Evolutionary conservation across 2,329 filamentous ascomycete genomes (phyloP).

Genomic region (Pseudovirgaria hyperparasitica): DNA sequence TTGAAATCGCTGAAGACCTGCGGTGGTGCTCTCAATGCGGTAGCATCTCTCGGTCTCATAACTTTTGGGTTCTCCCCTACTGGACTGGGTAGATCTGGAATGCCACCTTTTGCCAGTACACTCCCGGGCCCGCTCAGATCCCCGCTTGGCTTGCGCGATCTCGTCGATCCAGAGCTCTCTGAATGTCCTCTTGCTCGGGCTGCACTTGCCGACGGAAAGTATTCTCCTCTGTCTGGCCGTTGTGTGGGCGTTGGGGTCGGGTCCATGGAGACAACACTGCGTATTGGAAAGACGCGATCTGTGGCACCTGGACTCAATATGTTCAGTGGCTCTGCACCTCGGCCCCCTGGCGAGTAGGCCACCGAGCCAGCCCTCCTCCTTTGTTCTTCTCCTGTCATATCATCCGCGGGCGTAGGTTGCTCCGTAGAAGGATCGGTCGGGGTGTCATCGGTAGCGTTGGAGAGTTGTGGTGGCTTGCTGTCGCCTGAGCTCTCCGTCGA

Average conservation of each 20-base stretch:
- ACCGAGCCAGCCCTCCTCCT: no score
- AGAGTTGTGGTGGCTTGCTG: no score
- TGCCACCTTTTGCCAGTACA: constrained; percentile 4
- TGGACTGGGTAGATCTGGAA: constrained; percentile 2
- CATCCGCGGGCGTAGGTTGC: no score
- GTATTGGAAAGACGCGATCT: constrained; percentile 67
- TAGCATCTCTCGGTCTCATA: constrained; percentile 6
- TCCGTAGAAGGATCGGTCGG: no score
- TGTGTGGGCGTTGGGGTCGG: constrained; percentile 30
- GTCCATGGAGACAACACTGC: constrained; percentile 64
- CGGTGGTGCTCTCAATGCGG: constrained; percentile 11
- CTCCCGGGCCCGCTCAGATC: constrained; percentile 3
- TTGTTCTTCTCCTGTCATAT: no score
- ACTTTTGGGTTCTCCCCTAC: constrained; percentile 3
- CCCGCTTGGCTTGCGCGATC: background rate
- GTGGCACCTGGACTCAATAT: constrained; percentile 29
- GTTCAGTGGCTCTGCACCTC: no score
- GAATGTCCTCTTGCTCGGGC: constrained; percentile 12
- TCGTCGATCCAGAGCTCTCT: background rate
- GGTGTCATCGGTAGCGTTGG: no score
- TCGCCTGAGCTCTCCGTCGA: no score
- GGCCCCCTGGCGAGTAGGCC: no score
- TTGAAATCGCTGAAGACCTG: constrained; percentile 24
- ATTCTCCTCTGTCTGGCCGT: constrained; percentile 16
- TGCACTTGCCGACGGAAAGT: constrained; percentile 24